Conservation (phyloP, 2,329 filamentous ascomycete genomes). For the Phialophora expanda region DNA sequence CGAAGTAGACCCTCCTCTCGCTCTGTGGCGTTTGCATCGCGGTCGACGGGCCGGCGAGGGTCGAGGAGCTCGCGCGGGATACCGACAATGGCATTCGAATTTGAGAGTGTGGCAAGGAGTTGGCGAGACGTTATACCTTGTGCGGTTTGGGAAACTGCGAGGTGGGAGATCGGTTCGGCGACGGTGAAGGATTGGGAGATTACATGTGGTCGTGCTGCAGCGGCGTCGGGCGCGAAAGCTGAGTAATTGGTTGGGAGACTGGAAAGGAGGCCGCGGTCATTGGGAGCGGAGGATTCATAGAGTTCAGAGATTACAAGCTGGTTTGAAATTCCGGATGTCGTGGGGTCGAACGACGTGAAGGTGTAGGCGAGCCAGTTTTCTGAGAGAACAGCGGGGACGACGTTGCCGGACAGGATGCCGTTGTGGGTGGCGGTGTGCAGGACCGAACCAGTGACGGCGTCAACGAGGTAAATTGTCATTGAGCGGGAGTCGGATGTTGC, state of each 20-base stretch:
- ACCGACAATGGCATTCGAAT: constrained; percentile 74
- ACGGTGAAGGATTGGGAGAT: constrained; percentile 82
- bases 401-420: constrained; percentile 74
- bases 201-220: constrained; percentile 70
- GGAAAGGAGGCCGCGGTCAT: constrained; percentile 81
- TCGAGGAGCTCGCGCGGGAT: constrained; percentile 81
- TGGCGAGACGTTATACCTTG: constrained; percentile 89
- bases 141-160: constrained; percentile 84
- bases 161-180: constrained; percentile 74
- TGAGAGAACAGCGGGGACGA: constrained; percentile 77
- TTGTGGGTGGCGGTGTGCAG: constrained; percentile 73
- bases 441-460: constrained; percentile 82
- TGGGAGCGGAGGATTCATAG: constrained; percentile 81
- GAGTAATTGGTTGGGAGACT: constrained; percentile 69
- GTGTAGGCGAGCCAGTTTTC: constrained; percentile 97
- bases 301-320: constrained; percentile 86
- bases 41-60: constrained; percentile 81
- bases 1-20: constrained; percentile 79
- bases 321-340: constrained; percentile 72
- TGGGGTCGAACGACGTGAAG: constrained; percentile 59
- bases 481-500: constrained; percentile 63
- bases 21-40: constrained; percentile 80
- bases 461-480: constrained; percentile 78
- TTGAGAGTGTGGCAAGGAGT: constrained; percentile 77
- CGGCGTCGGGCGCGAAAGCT: constrained; percentile 70